Evolutionary conservation across 192 early-diverging fungal genomes (phyloP).

Genomic region (Thoreauomyces humboldtii): DNA sequence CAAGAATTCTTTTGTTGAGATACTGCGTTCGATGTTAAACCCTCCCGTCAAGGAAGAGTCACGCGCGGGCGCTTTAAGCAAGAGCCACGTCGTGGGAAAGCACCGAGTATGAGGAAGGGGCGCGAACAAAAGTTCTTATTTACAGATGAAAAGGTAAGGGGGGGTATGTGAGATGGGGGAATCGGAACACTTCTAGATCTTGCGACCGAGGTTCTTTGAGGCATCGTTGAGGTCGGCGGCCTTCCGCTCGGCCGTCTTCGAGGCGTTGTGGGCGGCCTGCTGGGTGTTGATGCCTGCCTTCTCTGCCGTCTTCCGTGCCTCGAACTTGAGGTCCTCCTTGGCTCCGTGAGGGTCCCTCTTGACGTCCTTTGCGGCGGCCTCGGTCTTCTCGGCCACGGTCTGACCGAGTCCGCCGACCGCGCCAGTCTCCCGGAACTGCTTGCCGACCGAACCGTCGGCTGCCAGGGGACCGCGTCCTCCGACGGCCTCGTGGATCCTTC

Average conservation of each 20-base stretch:
- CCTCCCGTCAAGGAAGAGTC: too few species aligned
- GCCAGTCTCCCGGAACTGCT: conserved; percentile 23
- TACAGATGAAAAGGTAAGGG: neutral
- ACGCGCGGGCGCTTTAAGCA: too few species aligned
- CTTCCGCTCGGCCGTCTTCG: neutral
- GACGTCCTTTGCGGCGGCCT: conserved; percentile 5
- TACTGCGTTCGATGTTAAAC: too few species aligned
- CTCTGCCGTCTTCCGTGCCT: neutral
- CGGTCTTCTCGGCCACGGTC: conserved; percentile 12
- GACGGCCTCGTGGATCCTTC: conserved; percentile 13
- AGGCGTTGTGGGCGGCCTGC: conserved; percentile 10
- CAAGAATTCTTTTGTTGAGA: too few species aligned
- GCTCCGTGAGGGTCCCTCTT: conserved; percentile 23
- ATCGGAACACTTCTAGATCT: conserved; percentile 10
- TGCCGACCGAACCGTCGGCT: conserved; percentile 21
- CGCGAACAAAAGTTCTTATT: too few species aligned
- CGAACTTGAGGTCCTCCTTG: neutral
- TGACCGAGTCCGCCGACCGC: conserved; percentile 20
- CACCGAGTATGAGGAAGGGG: too few species aligned
- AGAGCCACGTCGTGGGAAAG: too few species aligned
- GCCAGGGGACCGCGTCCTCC: conserved; percentile 27
- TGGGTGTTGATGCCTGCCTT: neutral
- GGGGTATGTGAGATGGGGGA: too few species aligned
- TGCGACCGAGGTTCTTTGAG: conserved; percentile 3
- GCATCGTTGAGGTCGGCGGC: conserved; percentile 4